These are phyloP conservation scores for Kernera saxatilis DNA, from an alignment of 345 rosid genomes.

Conservation along the genomic window DNA sequence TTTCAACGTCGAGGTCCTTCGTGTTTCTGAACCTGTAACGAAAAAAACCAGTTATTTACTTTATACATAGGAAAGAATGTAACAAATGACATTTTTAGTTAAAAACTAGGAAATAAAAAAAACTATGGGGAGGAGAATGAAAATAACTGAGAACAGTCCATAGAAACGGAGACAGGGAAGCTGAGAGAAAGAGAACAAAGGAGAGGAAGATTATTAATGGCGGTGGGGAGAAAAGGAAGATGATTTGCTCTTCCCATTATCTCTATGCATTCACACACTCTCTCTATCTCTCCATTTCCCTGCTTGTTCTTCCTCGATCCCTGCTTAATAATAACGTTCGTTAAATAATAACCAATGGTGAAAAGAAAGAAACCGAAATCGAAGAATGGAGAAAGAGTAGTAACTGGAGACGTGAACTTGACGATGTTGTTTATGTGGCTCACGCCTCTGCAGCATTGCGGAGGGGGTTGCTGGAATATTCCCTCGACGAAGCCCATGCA, in stretches of 20 bases:
- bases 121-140: background rate
- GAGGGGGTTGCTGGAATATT: slow-evolving; percentile 22
- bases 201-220: slow-evolving; percentile 27
- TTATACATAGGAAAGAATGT: background rate
- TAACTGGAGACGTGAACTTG: slow-evolving; percentile 23
- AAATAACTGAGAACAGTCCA: slow-evolving; percentile 38
- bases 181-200: slow-evolving; percentile 35
- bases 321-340: background rate
- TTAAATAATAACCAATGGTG: background rate
- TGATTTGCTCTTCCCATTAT: slow-evolving; percentile 27
- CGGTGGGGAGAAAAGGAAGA: slow-evolving; percentile 18
- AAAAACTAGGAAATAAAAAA: background rate
- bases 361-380: background rate
- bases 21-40: slow-evolving; percentile 24
- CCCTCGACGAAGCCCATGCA: slow-evolving; percentile 36
- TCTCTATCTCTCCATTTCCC: background rate
- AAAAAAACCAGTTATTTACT: background rate
- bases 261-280: slow-evolving; percentile 40
- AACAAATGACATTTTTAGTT: background rate
- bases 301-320: background rate
- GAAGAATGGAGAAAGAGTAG: background rate
- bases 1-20: background rate
- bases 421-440: slow-evolving; percentile 27
- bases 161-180: slow-evolving; percentile 38
- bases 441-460: slow-evolving; percentile 35